Base-by-base conservation (phyloP, 768 basidiomycete genomes). In the Termitomyces sp. region DNA sequence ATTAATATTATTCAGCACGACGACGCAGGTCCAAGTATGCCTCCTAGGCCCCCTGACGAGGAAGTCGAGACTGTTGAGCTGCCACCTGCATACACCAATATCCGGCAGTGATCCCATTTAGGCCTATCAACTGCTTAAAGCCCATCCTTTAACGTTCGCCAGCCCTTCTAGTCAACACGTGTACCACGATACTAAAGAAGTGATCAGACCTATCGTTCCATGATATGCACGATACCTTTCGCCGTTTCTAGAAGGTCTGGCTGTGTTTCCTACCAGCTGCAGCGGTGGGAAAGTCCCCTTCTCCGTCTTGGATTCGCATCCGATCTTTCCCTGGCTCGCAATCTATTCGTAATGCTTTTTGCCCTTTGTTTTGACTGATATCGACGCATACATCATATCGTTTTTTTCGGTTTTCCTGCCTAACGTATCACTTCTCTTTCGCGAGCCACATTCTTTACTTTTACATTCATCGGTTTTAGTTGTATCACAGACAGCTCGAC, bases 1-100 rank as follows among this genome's bases (percentile, higher is more conserved):
- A 84, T 93, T 34, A 92, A 93, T 66, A 82, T 91, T 65, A 81
- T 93, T 45, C 91, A 93, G 71, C 91, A 93, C 64, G 89, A 92
- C 62, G 91, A 93, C 67, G 91, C 88, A 0, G 91, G 91, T 1
- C 80, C 84, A 5, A 80, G 79, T 56, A 71, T 69, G 36, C 58
- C 67, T 4, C 42, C 56, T 59, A 62, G 54, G 42, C 65, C 50
- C 56, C 68, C 68, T 44, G 71, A 67, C 16, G 73, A 70, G 18
- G 81, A 84, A 62, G 68, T 82, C 16, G 91, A 89, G 70, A 91
- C 89, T 43, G 83, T 93, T 46, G 91, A 93, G 70, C 78, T 93
- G 49, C 91, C 91, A 14, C 91, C 91, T 2, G 89, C 89, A 32
- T 93, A 93, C 70, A 90, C 87, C 27, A 82, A 88, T 59, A 76